Percentiles rank a stretch among this genome's conserved stretches.
Evolutionary conservation across 2,329 filamentous ascomycete species (phyloP).

Genomic region (Celoporthe dispersa): DNA sequence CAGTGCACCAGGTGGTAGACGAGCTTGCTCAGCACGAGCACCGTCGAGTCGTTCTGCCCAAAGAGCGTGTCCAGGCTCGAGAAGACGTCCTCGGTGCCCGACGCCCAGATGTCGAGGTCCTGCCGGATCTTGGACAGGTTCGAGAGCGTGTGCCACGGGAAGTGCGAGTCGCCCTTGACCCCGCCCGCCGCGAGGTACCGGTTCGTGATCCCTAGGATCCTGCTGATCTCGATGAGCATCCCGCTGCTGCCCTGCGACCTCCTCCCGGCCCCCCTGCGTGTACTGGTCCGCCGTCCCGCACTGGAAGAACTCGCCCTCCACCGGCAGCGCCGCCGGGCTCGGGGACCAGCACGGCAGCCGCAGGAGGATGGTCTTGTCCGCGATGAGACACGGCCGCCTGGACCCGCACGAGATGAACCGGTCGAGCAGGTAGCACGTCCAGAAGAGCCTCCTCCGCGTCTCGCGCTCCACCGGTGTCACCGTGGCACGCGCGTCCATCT

Average conservation of each 20-base stretch:
- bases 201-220: slow-evolving; percentile 82
- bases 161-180: slow-evolving; percentile 87
- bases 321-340: slow-evolving; percentile 60
- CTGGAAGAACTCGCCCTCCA: slow-evolving; percentile 83
- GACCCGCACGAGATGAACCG: slow-evolving; percentile 83
- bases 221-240: slow-evolving; percentile 83
- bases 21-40: slow-evolving; percentile 80
- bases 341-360: slow-evolving; percentile 77
- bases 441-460: slow-evolving; percentile 79
- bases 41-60: slow-evolving; percentile 76
- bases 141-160: slow-evolving; percentile 87
- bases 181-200: slow-evolving; percentile 83
- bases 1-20: slow-evolving; percentile 88
- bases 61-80: slow-evolving; percentile 76
- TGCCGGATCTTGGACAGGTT: slow-evolving; percentile 85
- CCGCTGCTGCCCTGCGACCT: slow-evolving; percentile 76
- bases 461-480: slow-evolving; percentile 73
- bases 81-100: slow-evolving; percentile 79
- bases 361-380: slow-evolving; percentile 76
- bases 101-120: slow-evolving; percentile 83
- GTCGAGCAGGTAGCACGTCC: slow-evolving; percentile 87
- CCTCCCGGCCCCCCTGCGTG: slow-evolving; percentile 68
- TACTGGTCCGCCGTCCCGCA: slow-evolving; percentile 78
- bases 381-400: slow-evolving; percentile 78
- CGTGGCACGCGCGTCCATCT: slow-evolving; percentile 66